phyloP scores from a whole-genome alignment of 2,329 filamentous ascomycete genomes.

The Colletotrichum sidae region DNA sequence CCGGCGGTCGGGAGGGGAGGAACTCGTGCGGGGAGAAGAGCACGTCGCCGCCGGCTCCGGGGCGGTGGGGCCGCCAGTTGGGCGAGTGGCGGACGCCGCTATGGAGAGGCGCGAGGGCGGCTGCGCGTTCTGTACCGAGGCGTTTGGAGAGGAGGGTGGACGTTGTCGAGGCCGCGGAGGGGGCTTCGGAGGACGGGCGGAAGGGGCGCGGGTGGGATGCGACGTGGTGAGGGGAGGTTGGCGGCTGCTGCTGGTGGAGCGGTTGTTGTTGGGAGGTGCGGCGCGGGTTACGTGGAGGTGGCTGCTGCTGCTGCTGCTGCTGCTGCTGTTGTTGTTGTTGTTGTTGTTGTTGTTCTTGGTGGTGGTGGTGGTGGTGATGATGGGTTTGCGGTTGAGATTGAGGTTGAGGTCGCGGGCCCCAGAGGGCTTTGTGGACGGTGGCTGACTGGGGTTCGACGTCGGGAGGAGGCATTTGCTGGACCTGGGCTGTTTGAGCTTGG shows the following conservation, averaged over 20 bases:
- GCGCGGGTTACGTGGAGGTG: constrained; percentile 3
- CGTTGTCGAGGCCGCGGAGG: constrained; percentile 41
- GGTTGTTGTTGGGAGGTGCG: constrained; percentile 35
- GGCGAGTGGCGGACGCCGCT: constrained; percentile 36
- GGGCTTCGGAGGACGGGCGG: constrained; percentile 24
- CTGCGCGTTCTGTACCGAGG: constrained; percentile 61
- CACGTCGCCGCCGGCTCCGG: constrained; percentile 15
- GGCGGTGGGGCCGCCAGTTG: constrained; percentile 38
- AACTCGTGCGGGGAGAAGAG: constrained; percentile 31
- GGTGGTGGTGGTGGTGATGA: constrained; percentile 33
- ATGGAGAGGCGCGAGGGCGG: constrained; percentile 54
- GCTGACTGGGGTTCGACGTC: constrained; percentile 27
- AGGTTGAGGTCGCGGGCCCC: constrained; percentile 14
- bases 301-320: constrained; percentile 33
- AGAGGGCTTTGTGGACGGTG: constrained; percentile 29
- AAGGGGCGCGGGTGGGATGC: constrained; percentile 30
- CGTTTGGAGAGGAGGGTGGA: constrained; percentile 65
- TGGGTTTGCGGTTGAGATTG: constrained; percentile 24
- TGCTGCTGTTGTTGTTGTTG: constrained; percentile 5
- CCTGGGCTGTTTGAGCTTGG: constrained; percentile 19
- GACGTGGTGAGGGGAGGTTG: constrained; percentile 17
- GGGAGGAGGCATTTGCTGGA: constrained; percentile 25
- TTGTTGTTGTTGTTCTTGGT: constrained; percentile 37
- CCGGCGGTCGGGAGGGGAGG: constrained; percentile 19
- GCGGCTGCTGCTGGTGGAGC: constrained; percentile 31